Base-by-base conservation (phyloP, 495 filamentous ascomycete genomes). In the Penicillium herquei region DNA sequence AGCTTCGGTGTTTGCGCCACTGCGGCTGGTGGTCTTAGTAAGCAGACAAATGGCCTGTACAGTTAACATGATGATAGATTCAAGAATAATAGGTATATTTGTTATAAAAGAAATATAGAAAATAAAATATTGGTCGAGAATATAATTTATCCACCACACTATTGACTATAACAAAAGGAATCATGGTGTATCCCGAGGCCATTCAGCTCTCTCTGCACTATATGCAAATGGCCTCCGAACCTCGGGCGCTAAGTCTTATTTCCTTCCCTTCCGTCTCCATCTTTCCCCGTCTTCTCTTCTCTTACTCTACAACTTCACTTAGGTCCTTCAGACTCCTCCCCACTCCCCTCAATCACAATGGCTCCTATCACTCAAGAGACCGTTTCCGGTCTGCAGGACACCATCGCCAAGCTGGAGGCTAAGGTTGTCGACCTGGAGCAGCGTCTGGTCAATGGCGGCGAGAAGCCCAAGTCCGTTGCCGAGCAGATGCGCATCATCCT, bases 401-500 rank as follows among this genome's bases (percentile, higher is more conserved):
- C 88, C 54, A 87, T 98, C 70, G 72, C 83, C 61, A 85, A 87
- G 80, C 85, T 99, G 54, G 91, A 99, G 76, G 74, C 82, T 65
- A 86, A 91, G 54, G 85, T 98, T 61, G 80, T 84, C 69, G 80
- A 90, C 49, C 78, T 97, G 52, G 92, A 97, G 73, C 66, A 73
- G 59, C 80, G 77, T 62, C 67, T 90, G 31, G 72, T 78, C 46
- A 75, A 83, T 69, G 78, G 73, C 41, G 68, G 70, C 44, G 73
- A 79, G 47, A 75, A 81, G 69, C 70, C 81, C 56, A 77, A 80
- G 62, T 70, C 71, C 14, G 34, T 76, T 33, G 61, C 70, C 13
- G 76, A 87, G 59, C 82, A 84, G 62, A 82, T 98, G 73, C 84
- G 94, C 75, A 95, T 98, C 86, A 91, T 99, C 64, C 77, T 99